Base-by-base conservation (phyloP, 164 flowering plant genomes). In the Dillenia suffruticosa region DNA sequence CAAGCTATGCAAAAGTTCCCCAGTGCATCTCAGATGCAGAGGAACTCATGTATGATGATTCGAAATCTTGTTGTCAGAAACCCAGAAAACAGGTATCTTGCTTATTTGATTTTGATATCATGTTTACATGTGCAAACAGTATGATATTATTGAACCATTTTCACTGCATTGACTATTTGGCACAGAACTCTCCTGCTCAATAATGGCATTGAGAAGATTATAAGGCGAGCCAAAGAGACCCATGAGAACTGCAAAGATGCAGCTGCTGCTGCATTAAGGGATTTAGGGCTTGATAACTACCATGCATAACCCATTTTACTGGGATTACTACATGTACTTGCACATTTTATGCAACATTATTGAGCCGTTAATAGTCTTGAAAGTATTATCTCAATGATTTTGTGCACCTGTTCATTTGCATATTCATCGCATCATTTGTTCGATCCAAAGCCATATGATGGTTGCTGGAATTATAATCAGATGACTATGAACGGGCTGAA, bases 251-350 rank as follows among this genome's bases (percentile, higher is more conserved):
- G 96, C 82, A 84, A 78, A 68, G 83, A 68, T 49, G 97, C 96
- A 60, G 97, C 96, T 3, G 72, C 84, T 22, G 99, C 78, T 73
- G 97, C 99, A n/a, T 63, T 91, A 24, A 79, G 97, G 63, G 97
- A 94, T 77, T 67, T 94, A 54, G 99, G 97, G 50, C 84, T 91
- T 26, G 96, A 89, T 54, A 64, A 91, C 78, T 91, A 91, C 74
- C 87, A 89, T 69, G 68, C 76, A 48, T 87, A 78, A 68, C 17
- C 45, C 49, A 12, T 40, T 32, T 32, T 32, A 32, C 40, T 32
- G 40, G 40, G 40, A 32, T 32, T 32, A 32, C 40, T 32, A 32
- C 40, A 32, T 4, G 40, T 32, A 5, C 40, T 4, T 32, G 40
- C 40, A 32, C 7, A 32, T 32, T 32, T 32, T 32, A 32, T 32